Conservation (phyloP, 345 rosid genomes). For the Citrus reticulata region DNA sequence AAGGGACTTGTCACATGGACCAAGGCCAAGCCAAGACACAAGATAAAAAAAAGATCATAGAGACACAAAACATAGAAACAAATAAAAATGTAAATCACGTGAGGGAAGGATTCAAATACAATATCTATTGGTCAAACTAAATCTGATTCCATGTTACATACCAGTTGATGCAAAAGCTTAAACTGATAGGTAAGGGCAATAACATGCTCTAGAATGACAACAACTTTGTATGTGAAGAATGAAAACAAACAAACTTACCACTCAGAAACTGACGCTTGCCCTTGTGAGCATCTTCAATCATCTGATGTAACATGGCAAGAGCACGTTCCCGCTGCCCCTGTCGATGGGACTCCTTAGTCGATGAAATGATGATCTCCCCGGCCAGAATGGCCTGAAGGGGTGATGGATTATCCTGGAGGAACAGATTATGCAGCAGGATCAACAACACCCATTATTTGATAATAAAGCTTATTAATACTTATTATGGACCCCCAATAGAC, state of each 20-base stretch:
- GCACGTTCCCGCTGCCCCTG: conserved; percentile 89
- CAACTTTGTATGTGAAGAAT: conserved; percentile 9
- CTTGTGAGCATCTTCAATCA: conserved; percentile 97
- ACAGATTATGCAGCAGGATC: conserved; percentile 6
- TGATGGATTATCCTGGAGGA: conserved; percentile 62
- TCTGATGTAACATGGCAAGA: conserved; percentile 85
- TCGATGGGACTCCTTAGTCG: conserved; percentile 62
- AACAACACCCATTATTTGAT: not conserved
- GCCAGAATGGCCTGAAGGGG: conserved; percentile 61
- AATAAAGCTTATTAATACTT: not conserved
- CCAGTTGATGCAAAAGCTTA: not conserved
- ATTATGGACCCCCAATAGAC: not conserved
- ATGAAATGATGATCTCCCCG: conserved; percentile 57
- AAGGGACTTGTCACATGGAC: not conserved
- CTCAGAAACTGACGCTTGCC: conserved; percentile 97
- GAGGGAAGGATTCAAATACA: not conserved
- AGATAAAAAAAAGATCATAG: no score
- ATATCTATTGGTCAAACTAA: not conserved
- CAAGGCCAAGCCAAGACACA: not conserved
- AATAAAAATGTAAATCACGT: not conserved
- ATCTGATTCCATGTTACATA: not conserved
- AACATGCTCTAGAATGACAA: not conserved
- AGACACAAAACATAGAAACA: not conserved
- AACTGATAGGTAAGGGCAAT: not conserved
- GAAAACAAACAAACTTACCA: conserved; percentile 41